These are phyloP conservation scores for Chaetomiaceae sp. DNA, from an alignment of 2,329 filamentous ascomycete genomes.

Conservation along the genomic window DNA sequence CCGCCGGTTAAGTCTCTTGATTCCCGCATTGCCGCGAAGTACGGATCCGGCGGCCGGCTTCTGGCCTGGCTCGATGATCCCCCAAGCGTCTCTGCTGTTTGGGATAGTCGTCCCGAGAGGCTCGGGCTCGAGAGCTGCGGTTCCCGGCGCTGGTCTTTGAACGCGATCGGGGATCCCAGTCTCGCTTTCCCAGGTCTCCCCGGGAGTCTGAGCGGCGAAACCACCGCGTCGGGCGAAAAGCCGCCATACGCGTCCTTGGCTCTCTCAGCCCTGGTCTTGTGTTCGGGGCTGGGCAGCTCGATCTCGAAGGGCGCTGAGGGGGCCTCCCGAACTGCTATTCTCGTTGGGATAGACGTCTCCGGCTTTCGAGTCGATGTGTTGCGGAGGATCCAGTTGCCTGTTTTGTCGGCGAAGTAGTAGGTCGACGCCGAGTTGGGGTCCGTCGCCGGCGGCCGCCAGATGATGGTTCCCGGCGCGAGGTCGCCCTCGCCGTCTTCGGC, in stretches of 20 bases:
- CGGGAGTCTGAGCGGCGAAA: constrained; percentile 20
- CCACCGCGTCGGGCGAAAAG: constrained; percentile 16
- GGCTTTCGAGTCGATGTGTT: constrained; percentile 22
- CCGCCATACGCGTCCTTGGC: constrained; percentile 16
- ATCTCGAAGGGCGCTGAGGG: constrained; percentile 1
- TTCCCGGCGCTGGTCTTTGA: constrained; percentile 25
- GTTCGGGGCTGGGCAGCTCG: constrained; percentile 21
- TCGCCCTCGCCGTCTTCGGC: constrained; percentile 43
- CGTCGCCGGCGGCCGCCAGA: constrained; percentile 45
- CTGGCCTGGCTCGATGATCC: constrained; percentile 19
- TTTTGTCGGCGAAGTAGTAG: constrained; percentile 46
- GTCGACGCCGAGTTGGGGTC: constrained; percentile 41
- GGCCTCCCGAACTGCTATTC: not conserved
- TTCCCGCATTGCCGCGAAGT: constrained; percentile 13
- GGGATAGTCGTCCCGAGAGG: constrained; percentile 29
- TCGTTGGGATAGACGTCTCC: constrained; percentile 1
- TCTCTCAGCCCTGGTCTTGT: constrained; percentile 22
- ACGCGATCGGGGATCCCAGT: constrained; percentile 23
- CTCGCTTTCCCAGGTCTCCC: constrained; percentile 25
- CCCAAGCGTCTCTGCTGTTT: constrained; percentile 14
- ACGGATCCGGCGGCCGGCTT: constrained; percentile 13
- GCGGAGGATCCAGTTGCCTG: constrained; percentile 48
- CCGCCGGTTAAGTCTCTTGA: constrained; percentile 14
- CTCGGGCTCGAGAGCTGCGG: constrained; percentile 33
- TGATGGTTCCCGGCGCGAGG: constrained; percentile 32